Percentiles rank a stretch among this genome's conserved stretches.
These are phyloP conservation scores for Trypethelium eluteriae DNA, from an alignment of 495 filamentous ascomycete genomes.

Conservation along the genomic window DNA sequence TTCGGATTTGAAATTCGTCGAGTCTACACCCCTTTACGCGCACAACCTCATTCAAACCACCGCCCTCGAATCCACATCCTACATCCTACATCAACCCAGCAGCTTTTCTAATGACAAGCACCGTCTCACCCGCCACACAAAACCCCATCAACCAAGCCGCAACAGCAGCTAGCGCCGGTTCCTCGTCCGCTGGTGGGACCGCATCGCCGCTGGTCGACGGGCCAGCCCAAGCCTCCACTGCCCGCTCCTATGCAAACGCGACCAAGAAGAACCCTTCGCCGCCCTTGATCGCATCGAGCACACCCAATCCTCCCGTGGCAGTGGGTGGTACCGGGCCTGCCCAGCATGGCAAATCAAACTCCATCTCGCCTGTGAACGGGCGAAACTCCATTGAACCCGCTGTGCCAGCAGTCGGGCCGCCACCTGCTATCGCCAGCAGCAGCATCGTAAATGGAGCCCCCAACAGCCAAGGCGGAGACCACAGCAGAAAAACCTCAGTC, in stretches of 20 bases:
- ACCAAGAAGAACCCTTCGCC: constrained; percentile 64
- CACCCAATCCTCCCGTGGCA: constrained; percentile 54
- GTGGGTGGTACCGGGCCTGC: constrained; percentile 56
- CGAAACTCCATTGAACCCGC: constrained; percentile 65
- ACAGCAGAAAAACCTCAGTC: constrained; percentile 67
- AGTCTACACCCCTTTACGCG: constrained; percentile 12
- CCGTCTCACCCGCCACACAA: constrained; percentile 36
- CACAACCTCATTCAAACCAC: constrained; percentile 6
- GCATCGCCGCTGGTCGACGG: constrained; percentile 56
- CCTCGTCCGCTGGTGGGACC: constrained; percentile 53
- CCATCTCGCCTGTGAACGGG: constrained; percentile 76
- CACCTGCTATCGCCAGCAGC: constrained; percentile 56
- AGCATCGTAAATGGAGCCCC: constrained; percentile 52
- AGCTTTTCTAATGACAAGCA: constrained; percentile 38
- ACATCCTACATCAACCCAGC: constrained; percentile 10
- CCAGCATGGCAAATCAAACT: constrained; percentile 76
- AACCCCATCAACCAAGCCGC: constrained; percentile 44
- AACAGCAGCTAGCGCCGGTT: constrained; percentile 49
- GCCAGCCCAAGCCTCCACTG: constrained; percentile 48
- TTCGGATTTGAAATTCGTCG: constrained; percentile 45
- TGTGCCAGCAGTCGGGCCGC: constrained; percentile 45
- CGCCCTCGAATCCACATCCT: background rate
- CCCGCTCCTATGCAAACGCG: constrained; percentile 60
- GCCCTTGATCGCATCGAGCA: constrained; percentile 64
- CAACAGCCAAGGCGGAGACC: constrained; percentile 43